Evolutionary conservation across 768 basidiomycete species (phyloP).

Genomic region (Hericium coralloides): DNA sequence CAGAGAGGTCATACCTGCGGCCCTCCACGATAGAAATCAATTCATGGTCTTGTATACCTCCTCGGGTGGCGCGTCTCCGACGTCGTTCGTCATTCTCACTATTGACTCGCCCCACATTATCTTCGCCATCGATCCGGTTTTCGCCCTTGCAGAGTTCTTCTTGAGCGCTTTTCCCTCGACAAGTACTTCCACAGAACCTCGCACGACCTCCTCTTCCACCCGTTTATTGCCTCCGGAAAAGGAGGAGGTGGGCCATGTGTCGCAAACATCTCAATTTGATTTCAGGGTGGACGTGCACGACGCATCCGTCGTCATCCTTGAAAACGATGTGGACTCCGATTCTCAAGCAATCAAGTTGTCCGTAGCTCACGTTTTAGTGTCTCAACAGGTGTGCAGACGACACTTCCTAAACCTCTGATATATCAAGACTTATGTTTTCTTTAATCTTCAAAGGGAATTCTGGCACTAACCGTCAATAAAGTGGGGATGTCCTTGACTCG

Average conservation of each 20-base stretch:
- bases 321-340: conserved; percentile 67
- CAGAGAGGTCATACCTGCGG: conserved; percentile 91
- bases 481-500: conserved; percentile 90
- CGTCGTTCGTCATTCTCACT: conserved; percentile 73
- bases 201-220: conserved; percentile 9
- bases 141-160: conserved; percentile 84
- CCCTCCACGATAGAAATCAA: conserved; percentile 80
- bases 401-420: neutral
- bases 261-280: conserved; percentile 28
- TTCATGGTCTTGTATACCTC: conserved; percentile 89
- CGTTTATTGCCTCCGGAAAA: conserved; percentile 1
- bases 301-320: conserved; percentile 81
- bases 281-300: conserved; percentile 87
- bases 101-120: conserved; percentile 91
- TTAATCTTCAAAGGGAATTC: conserved; percentile 45
- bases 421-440: neutral
- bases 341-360: conserved; percentile 82
- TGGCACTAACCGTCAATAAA: conserved; percentile 69
- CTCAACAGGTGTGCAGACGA: conserved; percentile 65
- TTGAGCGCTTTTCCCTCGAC: conserved; percentile 39
- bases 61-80: conserved; percentile 45
- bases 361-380: conserved; percentile 78
- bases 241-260: neutral
- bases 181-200: conserved; percentile 8
- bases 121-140: conserved; percentile 86